A percentile compares a stretch with the other conserved stretches of the same genome.
These are phyloP conservation scores for Cardiosporidium cionae DNA, from an alignment of 169 alveolate genomes.

Conservation along the genomic window DNA sequence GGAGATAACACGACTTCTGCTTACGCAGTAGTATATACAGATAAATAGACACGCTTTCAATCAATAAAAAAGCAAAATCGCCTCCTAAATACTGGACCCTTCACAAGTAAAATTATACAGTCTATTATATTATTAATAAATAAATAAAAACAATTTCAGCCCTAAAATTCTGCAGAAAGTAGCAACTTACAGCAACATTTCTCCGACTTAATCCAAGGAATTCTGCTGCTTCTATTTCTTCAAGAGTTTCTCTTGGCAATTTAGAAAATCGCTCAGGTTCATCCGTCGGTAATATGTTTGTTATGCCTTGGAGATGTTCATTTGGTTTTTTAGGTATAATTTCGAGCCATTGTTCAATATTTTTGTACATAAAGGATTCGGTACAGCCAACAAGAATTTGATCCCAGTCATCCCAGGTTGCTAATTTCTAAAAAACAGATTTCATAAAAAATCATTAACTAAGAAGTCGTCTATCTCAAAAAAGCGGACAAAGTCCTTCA, in stretches of 20 bases:
- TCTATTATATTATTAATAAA: too few relatives aligned
- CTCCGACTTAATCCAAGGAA: neutral
- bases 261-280: neutral
- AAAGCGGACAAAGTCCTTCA: neutral
- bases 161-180: too few relatives aligned
- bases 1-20: too few relatives aligned
- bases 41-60: too few relatives aligned
- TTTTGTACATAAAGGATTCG: neutral
- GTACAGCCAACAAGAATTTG: slow-evolving; percentile 17
- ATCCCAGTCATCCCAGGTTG: slow-evolving; percentile 8
- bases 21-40: too few relatives aligned
- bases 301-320: neutral
- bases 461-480: neutral
- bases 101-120: too few relatives aligned
- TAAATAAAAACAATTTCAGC: too few relatives aligned
- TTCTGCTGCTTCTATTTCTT: neutral
- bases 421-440: too few relatives aligned
- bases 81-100: too few relatives aligned
- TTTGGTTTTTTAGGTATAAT: neutral
- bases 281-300: neutral
- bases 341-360: neutral
- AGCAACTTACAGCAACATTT: neutral
- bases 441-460: neutral
- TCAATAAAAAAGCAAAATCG: too few relatives aligned
- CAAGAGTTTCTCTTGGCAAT: neutral